Conservation (phyloP, 2,329 filamentous ascomycete species). For the Penicillium sp. region DNA sequence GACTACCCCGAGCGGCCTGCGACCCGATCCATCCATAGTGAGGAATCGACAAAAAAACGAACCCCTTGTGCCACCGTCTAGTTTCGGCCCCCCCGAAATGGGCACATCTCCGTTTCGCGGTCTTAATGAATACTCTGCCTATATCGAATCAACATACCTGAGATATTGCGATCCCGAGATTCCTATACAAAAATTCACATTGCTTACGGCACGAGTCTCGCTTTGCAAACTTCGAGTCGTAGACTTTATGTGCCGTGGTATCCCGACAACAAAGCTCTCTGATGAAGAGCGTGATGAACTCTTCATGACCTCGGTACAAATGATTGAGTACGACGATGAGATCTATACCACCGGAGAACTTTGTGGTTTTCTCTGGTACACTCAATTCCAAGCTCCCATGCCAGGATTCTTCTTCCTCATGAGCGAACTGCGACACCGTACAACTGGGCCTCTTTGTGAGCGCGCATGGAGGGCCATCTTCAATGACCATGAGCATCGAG, state of each 20-base stretch:
- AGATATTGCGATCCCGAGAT: slow-evolving; percentile 59
- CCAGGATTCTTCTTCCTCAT: slow-evolving; percentile 63
- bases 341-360: slow-evolving; percentile 55
- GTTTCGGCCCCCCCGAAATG: not conserved
- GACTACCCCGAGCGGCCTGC: slow-evolving; percentile 2
- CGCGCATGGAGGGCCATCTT: slow-evolving; percentile 60
- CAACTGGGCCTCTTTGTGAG: slow-evolving; percentile 57
- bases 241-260: slow-evolving; percentile 11
- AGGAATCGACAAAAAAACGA: not conserved
- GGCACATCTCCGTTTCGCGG: slow-evolving; percentile 19
- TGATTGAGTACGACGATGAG: slow-evolving; percentile 61
- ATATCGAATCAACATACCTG: slow-evolving; percentile 59
- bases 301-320: slow-evolving; percentile 57
- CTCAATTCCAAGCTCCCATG: slow-evolving; percentile 60
- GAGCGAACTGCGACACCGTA: slow-evolving; percentile 55
- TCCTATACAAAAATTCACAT: slow-evolving; percentile 59
- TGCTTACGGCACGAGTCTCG: slow-evolving; percentile 57
- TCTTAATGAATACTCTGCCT: slow-evolving; percentile 54
- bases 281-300: slow-evolving; percentile 51
- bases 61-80: not conserved
- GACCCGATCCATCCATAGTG: slow-evolving; percentile 20
- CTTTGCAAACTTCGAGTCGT: slow-evolving; percentile 40
- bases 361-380: slow-evolving; percentile 60
- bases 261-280: not conserved
- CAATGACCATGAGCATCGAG: slow-evolving; percentile 55